phyloP scores from a whole-genome alignment of 1,284 basidiomycete species.

The Cryptococcus deneoformans region DNA sequence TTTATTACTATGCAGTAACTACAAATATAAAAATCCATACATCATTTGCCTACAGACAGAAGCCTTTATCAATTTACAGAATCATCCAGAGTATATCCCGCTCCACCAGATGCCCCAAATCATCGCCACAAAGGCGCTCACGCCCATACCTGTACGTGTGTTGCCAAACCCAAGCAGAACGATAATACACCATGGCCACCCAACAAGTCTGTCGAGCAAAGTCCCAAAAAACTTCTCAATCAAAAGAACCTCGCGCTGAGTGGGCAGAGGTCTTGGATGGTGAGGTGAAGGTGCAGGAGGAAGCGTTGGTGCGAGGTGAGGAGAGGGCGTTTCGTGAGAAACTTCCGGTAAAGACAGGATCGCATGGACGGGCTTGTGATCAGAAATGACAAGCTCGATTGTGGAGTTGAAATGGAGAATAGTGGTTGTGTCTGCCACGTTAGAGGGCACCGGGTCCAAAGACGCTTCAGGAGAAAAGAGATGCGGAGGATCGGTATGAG shows the following conservation, averaged over 20 bases:
- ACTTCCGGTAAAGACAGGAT: conserved; percentile 33
- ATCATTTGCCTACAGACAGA: too few species aligned
- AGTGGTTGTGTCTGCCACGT: conserved; percentile 25
- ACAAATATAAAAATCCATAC: too few species aligned
- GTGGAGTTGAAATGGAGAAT: conserved; percentile 40
- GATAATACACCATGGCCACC: conserved; percentile 40
- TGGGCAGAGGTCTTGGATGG: conserved; percentile 20
- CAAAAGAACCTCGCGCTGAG: conserved; percentile 26
- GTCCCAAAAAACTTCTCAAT: conserved; percentile 27
- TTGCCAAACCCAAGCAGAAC: conserved; percentile 43
- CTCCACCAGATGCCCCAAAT: conserved; percentile 44
- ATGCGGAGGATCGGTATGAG: conserved; percentile 59
- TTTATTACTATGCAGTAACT: too few species aligned
- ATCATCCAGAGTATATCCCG: conserved; percentile 14
- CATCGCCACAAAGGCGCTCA: conserved; percentile 41
- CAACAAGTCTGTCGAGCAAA: conserved; percentile 35
- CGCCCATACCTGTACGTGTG: conserved; percentile 36
- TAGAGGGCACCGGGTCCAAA: conserved; percentile 10
- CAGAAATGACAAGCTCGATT: conserved; percentile 42
- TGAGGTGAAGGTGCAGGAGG: conserved; percentile 26
- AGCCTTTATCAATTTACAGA: too few species aligned
- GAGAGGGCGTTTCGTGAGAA: conserved; percentile 23
- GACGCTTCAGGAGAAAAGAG: conserved; percentile 24
- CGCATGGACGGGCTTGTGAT: conserved; percentile 51
- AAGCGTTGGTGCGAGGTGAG: conserved; percentile 34